Conservation (phyloP, 1,284 basidiomycete genomes). For the Puccinia sorghi region DNA sequence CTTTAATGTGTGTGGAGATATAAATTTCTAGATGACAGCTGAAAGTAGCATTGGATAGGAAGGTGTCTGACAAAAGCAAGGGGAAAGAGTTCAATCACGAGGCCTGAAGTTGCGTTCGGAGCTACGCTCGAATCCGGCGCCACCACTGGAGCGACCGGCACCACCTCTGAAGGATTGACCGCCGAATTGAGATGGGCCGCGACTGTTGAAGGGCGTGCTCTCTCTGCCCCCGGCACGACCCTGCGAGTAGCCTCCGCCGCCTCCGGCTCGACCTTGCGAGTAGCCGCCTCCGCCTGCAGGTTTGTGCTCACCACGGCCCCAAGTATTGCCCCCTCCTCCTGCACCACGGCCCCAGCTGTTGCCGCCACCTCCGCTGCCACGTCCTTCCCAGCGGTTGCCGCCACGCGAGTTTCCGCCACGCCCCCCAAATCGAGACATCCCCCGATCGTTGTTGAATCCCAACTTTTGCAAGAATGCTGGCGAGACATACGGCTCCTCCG, state of each 20-base stretch:
- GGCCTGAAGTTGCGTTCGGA: too few relatives aligned
- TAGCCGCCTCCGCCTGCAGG: neutral
- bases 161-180: too few relatives aligned
- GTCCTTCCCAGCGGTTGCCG: neutral
- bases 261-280: neutral
- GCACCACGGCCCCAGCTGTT: neutral
- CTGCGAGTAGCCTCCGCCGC: neutral
- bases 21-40: too few relatives aligned
- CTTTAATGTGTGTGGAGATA: too few relatives aligned
- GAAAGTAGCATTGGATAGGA: too few relatives aligned
- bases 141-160: too few relatives aligned
- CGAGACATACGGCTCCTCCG: slow-evolving; percentile 63
- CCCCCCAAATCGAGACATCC: neutral
- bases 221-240: neutral
- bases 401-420: slow-evolving; percentile 5
- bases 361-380: slow-evolving; percentile 1
- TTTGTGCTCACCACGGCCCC: neutral
- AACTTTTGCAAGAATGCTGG: slow-evolving; percentile 62
- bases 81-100: too few relatives aligned
- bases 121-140: too few relatives aligned
- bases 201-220: too few relatives aligned
- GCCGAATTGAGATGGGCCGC: too few relatives aligned
- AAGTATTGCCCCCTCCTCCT: slow-evolving; percentile 9
- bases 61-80: too few relatives aligned
- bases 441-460: slow-evolving; percentile 53